Percentiles rank a stretch among this genome's conserved stretches.
Evolutionary conservation across 805 yeast genomes (phyloP).

Genomic region (Starmerella geochares): DNA sequence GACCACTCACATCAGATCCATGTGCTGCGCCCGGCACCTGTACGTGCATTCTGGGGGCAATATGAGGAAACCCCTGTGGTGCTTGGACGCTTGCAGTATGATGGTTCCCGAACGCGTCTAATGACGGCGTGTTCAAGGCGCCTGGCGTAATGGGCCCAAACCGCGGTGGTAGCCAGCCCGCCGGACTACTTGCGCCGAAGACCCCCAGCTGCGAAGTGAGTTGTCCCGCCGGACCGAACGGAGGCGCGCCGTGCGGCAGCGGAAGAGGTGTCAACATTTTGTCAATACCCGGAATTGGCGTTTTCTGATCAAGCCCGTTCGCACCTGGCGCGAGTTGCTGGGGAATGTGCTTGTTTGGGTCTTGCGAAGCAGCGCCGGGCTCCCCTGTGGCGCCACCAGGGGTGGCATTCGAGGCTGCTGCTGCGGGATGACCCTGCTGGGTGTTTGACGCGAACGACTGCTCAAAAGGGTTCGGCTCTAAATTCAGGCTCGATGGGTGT

Average conservation of each 20-base stretch:
- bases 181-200: slow-evolving; percentile 8
- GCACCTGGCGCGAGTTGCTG: not conserved
- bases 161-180: slow-evolving; percentile 11
- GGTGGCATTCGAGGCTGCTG: not conserved
- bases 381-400: not conserved
- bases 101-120: not conserved
- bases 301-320: not conserved
- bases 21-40: not conserved
- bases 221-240: not conserved
- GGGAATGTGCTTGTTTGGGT: not conserved
- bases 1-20: not conserved
- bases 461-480: slow-evolving; percentile 94
- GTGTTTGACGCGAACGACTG: slow-evolving; percentile 71
- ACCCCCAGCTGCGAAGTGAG: not conserved
- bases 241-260: slow-evolving; percentile 1
- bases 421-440: slow-evolving; percentile 5
- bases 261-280: slow-evolving; percentile 21
- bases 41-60: not conserved
- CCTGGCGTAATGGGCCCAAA: slow-evolving; percentile 15
- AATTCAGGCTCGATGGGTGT: slow-evolving; percentile 39
- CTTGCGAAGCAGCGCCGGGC: not conserved
- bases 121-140: not conserved
- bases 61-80: not conserved
- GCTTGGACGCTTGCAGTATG: not conserved
- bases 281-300: slow-evolving; percentile 15